These are phyloP conservation scores for Paracoccidioides brasiliensis DNA, from an alignment of 2,329 filamentous ascomycete species.

Conservation along the genomic window DNA sequence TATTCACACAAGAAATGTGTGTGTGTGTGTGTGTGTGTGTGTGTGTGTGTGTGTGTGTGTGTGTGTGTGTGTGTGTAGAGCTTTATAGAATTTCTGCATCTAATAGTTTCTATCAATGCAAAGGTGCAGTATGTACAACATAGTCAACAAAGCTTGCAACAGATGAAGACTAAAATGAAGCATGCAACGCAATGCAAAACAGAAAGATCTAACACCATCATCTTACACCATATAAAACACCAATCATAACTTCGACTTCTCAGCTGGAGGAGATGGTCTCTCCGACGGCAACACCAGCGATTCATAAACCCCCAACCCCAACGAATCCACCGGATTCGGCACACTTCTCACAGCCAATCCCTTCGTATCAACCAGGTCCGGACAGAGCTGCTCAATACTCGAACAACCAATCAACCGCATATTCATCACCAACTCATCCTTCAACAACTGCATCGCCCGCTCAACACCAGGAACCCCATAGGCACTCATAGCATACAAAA, in stretches of 20 bases:
- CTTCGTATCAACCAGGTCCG: conserved; percentile 64
- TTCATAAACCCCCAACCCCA: conserved; percentile 46
- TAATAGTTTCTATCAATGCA: too few species aligned
- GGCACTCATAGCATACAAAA: conserved; percentile 89
- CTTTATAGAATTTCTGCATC: too few species aligned
- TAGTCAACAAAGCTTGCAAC: not conserved
- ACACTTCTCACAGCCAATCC: conserved; percentile 47
- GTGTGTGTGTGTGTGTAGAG: too few species aligned
- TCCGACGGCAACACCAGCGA: conserved; percentile 37
- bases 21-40: too few species aligned
- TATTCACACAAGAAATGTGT: too few species aligned
- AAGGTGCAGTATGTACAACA: too few species aligned
- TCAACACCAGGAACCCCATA: conserved; percentile 83
- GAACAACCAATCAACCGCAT: conserved; percentile 84
- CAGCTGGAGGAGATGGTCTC: conserved; percentile 31
- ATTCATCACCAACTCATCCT: conserved; percentile 98
- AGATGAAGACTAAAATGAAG: too few species aligned
- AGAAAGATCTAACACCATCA: conserved; percentile 1
- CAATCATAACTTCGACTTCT: conserved; percentile 33
- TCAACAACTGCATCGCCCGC: conserved; percentile 79
- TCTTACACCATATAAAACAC: not conserved
- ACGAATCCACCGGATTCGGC: conserved; percentile 47
- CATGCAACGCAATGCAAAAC: not conserved
- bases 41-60: too few species aligned
- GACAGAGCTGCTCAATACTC: conserved; percentile 62